Evolutionary conservation across 2,329 filamentous ascomycete species (phyloP).

Genomic region (Chalaropsis ovoidea): DNA sequence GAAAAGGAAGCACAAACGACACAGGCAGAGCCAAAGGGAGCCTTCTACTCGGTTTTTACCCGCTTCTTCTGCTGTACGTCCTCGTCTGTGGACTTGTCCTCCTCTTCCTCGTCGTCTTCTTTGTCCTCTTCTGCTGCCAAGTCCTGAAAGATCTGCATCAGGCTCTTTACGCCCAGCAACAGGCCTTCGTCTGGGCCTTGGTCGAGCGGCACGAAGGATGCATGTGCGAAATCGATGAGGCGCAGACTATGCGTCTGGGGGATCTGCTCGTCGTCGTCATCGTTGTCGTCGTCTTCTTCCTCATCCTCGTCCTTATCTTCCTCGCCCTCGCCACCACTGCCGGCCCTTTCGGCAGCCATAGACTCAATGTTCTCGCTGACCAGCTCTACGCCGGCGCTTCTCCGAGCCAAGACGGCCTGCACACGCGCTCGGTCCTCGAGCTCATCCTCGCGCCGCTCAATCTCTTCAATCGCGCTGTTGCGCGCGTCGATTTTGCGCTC

Average conservation of each 20-base stretch:
- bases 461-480: constrained; percentile 40
- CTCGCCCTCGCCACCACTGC: constrained; percentile 20
- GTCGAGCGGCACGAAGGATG: constrained; percentile 66
- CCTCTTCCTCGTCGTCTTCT: neutral
- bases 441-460: constrained; percentile 25
- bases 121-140: constrained; percentile 37
- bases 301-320: constrained; percentile 29
- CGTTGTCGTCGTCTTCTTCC: constrained; percentile 28
- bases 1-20: neutral
- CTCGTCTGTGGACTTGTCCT: neutral
- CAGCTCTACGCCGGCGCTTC: constrained; percentile 47
- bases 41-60: constrained; percentile 4
- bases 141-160: constrained; percentile 60
- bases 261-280: constrained; percentile 38
- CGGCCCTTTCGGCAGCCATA: constrained; percentile 24
- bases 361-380: constrained; percentile 38
- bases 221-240: constrained; percentile 95
- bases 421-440: constrained; percentile 27
- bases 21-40: constrained; percentile 10
- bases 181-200: constrained; percentile 74
- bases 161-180: constrained; percentile 61
- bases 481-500: constrained; percentile 45
- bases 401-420: constrained; percentile 31
- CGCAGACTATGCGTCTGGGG: constrained; percentile 62
- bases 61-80: constrained; percentile 1